A percentile compares a stretch with the other conserved stretches of the same genome.
Conservation (phyloP, 73 alveolate genomes). For the Symbiodinium natans region DNA sequence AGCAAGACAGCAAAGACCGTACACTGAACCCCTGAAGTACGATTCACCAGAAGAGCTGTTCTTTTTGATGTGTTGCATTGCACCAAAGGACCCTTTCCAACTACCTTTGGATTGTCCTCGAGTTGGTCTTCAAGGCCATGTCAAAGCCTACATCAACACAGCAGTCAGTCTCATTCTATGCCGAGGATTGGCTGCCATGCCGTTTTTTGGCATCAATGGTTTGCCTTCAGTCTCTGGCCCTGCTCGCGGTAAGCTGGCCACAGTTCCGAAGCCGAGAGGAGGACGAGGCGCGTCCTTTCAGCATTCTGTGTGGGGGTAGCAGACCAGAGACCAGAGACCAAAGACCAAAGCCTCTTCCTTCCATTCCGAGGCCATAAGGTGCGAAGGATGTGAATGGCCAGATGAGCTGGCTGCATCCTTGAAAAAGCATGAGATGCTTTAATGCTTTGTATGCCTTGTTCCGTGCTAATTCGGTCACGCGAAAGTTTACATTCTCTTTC, state of each 20-base stretch:
- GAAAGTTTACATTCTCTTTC: background rate
- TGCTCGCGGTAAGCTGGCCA: constrained; percentile 56
- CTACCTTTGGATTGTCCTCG: constrained; percentile 40
- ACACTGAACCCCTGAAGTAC: no score
- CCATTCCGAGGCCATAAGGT: background rate
- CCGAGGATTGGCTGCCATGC: constrained; percentile 26
- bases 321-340: background rate
- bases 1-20: background rate
- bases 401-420: background rate
- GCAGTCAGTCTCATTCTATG: background rate
- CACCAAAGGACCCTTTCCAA: constrained; percentile 48
- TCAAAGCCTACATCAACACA: background rate
- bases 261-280: constrained; percentile 42
- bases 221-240: constrained; percentile 43
- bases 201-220: constrained; percentile 43
- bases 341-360: background rate
- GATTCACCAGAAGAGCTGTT: no score
- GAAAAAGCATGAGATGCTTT: background rate
- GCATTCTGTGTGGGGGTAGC: background rate
- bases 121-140: constrained; percentile 54
- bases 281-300: constrained; percentile 29
- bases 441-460: background rate
- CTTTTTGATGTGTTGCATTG: no score
- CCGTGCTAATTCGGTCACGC: no score
- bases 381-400: background rate